Evolutionary conservation across 2,329 filamentous ascomycete species (phyloP).

Genomic region (Aspergillus viridinutans): DNA sequence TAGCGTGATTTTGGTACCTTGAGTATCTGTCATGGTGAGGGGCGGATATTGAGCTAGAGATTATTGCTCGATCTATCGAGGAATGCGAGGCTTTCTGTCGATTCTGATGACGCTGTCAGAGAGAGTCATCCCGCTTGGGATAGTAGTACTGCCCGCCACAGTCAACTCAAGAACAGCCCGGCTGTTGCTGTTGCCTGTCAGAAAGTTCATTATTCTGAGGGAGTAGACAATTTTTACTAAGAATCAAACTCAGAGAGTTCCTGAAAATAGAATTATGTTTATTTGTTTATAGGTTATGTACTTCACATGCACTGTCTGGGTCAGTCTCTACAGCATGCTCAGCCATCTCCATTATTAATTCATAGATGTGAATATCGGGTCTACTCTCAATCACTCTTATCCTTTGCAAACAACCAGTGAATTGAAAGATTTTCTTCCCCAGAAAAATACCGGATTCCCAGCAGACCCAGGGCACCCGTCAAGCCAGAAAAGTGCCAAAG

Average conservation of each 20-base stretch:
- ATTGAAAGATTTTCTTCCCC: conserved; percentile 26
- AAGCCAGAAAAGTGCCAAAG: conserved; percentile 28
- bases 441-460: conserved; percentile 30
- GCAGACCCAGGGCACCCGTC: conserved; percentile 25
- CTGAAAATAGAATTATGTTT: background rate
- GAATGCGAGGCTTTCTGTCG: too few relatives aligned
- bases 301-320: too few relatives aligned
- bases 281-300: background rate
- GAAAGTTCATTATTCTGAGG: background rate
- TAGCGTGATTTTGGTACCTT: conserved; percentile 54
- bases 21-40: conserved; percentile 14
- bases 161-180: too few relatives aligned
- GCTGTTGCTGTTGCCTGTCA: background rate
- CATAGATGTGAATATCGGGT: too few relatives aligned
- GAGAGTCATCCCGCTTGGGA: too few relatives aligned
- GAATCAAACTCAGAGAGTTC: too few relatives aligned
- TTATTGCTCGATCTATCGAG: background rate
- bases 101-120: too few relatives aligned
- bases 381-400: background rate
- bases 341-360: too few relatives aligned
- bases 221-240: too few relatives aligned
- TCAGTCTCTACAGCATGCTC: too few relatives aligned
- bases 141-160: too few relatives aligned
- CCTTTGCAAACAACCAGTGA: conserved; percentile 19
- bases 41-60: background rate